Conservation (phyloP, 768 basidiomycete genomes). For the Boletus reticulatus region DNA sequence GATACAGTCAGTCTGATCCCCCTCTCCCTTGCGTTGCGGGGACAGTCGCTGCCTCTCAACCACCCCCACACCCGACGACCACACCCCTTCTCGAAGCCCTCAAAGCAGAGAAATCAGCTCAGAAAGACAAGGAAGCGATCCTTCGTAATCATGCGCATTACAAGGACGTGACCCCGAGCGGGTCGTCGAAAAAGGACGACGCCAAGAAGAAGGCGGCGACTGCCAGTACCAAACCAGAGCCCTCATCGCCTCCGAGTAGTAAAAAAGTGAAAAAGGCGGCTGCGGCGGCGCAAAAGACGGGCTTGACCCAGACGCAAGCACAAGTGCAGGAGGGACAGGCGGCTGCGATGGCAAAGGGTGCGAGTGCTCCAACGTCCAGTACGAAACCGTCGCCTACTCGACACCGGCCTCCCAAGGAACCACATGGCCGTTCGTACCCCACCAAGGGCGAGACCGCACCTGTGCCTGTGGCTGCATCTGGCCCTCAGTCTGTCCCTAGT, state of each 20-base stretch:
- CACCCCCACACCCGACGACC: constrained; percentile 63
- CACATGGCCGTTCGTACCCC: constrained; percentile 13
- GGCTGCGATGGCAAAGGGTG: background rate
- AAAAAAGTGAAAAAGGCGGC: constrained; percentile 36
- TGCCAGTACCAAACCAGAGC: constrained; percentile 29
- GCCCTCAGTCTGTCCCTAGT: background rate
- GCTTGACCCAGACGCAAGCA: background rate
- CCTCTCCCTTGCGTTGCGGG: background rate
- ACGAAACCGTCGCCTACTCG: constrained; percentile 12
- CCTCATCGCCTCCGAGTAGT: constrained; percentile 27
- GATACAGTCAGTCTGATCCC: background rate
- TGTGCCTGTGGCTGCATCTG: background rate
- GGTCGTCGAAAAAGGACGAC: constrained; percentile 38
- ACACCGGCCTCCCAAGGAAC: constrained; percentile 18
- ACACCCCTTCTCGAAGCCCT: constrained; percentile 94
- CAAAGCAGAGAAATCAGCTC: constrained; percentile 67
- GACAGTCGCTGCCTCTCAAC: constrained; percentile 63
- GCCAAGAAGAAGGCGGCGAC: constrained; percentile 34
- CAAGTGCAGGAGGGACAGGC: background rate
- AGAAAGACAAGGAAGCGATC: constrained; percentile 72
- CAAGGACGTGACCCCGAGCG: constrained; percentile 44
- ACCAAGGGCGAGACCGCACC: constrained; percentile 8
- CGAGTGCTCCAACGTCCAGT: constrained; percentile 3
- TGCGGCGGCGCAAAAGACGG: constrained; percentile 20
- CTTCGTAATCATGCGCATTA: constrained; percentile 72